Conservation (phyloP, 495 filamentous ascomycete genomes). For the Mytilinidion resinicola region DNA sequence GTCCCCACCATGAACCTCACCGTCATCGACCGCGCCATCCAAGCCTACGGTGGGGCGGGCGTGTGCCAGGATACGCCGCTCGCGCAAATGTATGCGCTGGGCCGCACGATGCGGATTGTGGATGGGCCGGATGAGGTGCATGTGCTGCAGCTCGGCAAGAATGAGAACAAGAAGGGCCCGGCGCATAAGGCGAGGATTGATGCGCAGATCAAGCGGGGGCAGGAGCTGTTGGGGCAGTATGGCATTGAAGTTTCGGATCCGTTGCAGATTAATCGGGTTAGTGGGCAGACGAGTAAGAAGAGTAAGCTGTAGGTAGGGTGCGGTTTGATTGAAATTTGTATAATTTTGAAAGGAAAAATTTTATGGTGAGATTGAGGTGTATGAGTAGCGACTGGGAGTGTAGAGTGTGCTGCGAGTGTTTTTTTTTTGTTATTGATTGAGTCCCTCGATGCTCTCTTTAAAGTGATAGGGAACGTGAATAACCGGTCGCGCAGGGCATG, state of each 20-base stretch:
- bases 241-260: constrained; percentile 34
- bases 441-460: no score
- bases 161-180: constrained; percentile 39
- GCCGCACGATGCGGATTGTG: constrained; percentile 30
- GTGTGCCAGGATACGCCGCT: constrained; percentile 36
- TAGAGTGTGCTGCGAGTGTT: no score
- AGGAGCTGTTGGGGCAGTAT: constrained; percentile 34
- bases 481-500: no score
- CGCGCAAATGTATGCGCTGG: constrained; percentile 28
- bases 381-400: no score
- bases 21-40: constrained; percentile 39
- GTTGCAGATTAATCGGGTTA: constrained; percentile 31
- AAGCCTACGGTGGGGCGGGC: constrained; percentile 40
- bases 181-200: constrained; percentile 32
- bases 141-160: constrained; percentile 37
- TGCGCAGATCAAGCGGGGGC: constrained; percentile 34
- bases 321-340: no score
- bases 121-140: constrained; percentile 43
- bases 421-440: no score
- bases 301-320: no score
- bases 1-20: constrained; percentile 33
- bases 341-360: no score
- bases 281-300: constrained; percentile 18
- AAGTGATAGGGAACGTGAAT: no score
- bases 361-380: no score